Base-by-base conservation (phyloP, 345 rosid species). In the Dovyalis caffra region DNA sequence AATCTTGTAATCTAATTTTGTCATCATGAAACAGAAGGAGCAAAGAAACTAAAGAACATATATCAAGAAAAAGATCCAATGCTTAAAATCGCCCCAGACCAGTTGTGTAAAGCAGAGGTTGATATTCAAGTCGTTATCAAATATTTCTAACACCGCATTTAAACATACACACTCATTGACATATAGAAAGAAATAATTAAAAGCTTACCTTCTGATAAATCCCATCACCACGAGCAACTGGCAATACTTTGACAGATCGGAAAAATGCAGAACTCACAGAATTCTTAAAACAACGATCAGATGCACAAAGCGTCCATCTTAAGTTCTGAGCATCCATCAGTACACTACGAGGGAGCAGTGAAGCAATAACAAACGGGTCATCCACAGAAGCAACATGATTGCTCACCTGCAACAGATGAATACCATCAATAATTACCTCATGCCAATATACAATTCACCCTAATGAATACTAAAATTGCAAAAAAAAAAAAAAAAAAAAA, bases 271-370 rank as follows among this genome's bases (percentile, higher is more conserved):
- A 89, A 63, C 93, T 86, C 20, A 86, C 92, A 20, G 97, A 94
- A 89, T 93, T 95, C 32, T 78, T 88, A 78, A 95, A 95, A 77
- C 99, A 95, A 14, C 97, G 85, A 80, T 95, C 99, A 5, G 96
- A 77, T 18, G 99, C 99, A 85, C 99, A 95, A 63, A 95, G 91
- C 12, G 99, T 89, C 99, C 98, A 95, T 82, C 97, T 90, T 81
- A 91, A 64, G 79, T 93, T 93, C 78, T 88, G 91, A 71, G 95
- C 90, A 79, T 91, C 98, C 74, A 93, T 68, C n/a, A 95, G 84
- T 72, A 95, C 86, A 32, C 85, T 83, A 28, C 89, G 93, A 18
- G 99, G 98, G 76, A 93, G 98, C 66, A 93, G 74, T 4, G 99
- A 91, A 66, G 99, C 93, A 81, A 95, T 95, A 31, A 93, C 86